Conservation (phyloP, 208 protist genomes). For the Trypanosoma conorhini region DNA sequence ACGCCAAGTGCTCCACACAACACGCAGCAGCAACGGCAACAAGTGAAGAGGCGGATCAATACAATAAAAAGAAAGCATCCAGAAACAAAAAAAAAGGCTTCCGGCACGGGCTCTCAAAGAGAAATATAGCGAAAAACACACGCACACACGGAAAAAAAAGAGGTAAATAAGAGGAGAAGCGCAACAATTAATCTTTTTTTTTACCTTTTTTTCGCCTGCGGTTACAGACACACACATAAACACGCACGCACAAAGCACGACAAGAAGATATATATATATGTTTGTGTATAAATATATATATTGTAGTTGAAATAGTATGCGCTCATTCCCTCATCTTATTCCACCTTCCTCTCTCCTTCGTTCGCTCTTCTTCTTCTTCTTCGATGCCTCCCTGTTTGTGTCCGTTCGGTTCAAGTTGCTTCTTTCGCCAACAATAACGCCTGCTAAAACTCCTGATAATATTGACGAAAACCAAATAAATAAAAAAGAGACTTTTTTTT, state of each 20-base stretch:
- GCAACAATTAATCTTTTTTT: too few relatives aligned
- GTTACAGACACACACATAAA: neutral
- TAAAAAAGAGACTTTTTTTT: constrained; percentile 6
- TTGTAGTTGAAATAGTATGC: neutral
- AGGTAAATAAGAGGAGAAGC: too few relatives aligned
- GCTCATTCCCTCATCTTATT: neutral
- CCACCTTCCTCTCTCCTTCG: neutral
- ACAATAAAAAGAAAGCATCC: too few relatives aligned
- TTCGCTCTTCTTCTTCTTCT: neutral
- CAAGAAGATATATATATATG: neutral
- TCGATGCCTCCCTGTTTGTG: neutral
- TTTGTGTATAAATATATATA: neutral
- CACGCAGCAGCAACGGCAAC: neutral
- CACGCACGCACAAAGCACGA: neutral
- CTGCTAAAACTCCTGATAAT: neutral
- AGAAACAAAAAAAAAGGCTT: too few relatives aligned
- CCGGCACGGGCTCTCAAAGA: too few relatives aligned
- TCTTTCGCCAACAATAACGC: neutral
- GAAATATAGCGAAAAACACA: too few relatives aligned
- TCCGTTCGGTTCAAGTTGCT: neutral
- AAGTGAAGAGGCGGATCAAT: neutral
- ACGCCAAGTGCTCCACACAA: neutral
- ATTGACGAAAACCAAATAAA: neutral
- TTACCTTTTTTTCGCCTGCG: neutral
- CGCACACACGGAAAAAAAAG: too few relatives aligned